Conservation (phyloP, 1,284 basidiomycete species). For the Mixia osmundae region DNA sequence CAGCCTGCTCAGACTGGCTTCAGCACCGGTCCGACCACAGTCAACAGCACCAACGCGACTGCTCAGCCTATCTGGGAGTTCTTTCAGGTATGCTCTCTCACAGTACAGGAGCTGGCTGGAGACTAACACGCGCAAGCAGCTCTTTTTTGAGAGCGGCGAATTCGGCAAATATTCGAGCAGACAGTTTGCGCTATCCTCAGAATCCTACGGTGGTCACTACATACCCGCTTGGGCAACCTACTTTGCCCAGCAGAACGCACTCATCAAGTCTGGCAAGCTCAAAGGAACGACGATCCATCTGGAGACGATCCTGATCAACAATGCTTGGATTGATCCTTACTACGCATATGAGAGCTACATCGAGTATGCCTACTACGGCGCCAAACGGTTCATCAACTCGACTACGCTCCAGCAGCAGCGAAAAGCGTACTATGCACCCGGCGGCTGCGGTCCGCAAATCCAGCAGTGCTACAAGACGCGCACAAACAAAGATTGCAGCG, state of each 20-base stretch:
- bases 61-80: slow-evolving; percentile 26
- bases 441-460: too few species aligned
- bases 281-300: slow-evolving; percentile 33
- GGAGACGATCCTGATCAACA: slow-evolving; percentile 36
- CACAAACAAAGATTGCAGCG: too few species aligned
- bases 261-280: slow-evolving; percentile 27
- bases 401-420: too few species aligned
- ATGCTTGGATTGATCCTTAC: slow-evolving; percentile 39
- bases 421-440: too few species aligned
- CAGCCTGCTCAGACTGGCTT: slow-evolving; percentile 28
- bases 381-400: too few species aligned
- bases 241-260: slow-evolving; percentile 35
- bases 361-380: too few species aligned
- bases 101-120: slow-evolving; percentile 14
- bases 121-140: too few species aligned
- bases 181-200: slow-evolving; percentile 37
- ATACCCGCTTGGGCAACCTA: slow-evolving; percentile 29
- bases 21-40: slow-evolving; percentile 14
- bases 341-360: slow-evolving; percentile 35
- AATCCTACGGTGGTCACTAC: slow-evolving; percentile 33
- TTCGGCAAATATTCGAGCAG: slow-evolving; percentile 32
- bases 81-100: slow-evolving; percentile 27
- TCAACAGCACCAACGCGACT: slow-evolving; percentile 14
- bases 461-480: too few species aligned
- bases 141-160: slow-evolving; percentile 35